Base-by-base conservation (phyloP, 257 asterid genomes). In the Eucommia ulmoides region DNA sequence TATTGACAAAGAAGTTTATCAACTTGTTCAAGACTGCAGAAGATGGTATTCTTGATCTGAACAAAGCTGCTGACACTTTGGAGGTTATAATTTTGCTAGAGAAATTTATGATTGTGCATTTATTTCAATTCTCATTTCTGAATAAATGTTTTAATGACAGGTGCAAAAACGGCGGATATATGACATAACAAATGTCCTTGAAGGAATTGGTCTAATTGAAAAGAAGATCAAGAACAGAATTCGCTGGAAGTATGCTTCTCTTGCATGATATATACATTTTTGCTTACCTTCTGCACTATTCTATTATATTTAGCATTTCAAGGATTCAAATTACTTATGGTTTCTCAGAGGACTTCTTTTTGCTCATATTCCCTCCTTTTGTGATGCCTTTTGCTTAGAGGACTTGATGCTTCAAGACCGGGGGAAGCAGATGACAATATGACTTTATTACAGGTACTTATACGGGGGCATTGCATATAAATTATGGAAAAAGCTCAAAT, bases 151-250 rank as follows among this genome's bases (percentile, higher is more conserved):
- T 3, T 54, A 52, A 33, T 68, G 51, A 51, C 74, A 75, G 82
- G 82, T 75, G 64, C 82, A 75, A 51, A 75, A 75, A 62, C 65
- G 82, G 66, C 77, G 95, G 56, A 88, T 88, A 63, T 88, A 88
- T 66, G 95, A 84, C 68, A 88, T 88, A 55, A 88, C 97, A 25
- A 88, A 84, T 72, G 97, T 88, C 59, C 97, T 88, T 56, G 97
- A 88, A 67, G 97, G 97, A 51, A 88, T 88, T 69, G 92, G 93
- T 65, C 95, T 84, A 23, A 88, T 88, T 60, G 97, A 88, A 66
- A 84, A 84, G 86, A 88, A 83, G 73, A 83, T 79, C 56, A 88
- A 88, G 74, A 84, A 84, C 78, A 77, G 76, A 65, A 75, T 75
- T 51, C 74, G 23, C 54, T 75, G 79, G 79, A 71, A 71, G 82